Percentiles rank a stretch among this genome's conserved stretches.
phyloP scores from a whole-genome alignment of 1,284 basidiomycete genomes.

The Phaffia rhodozyma region DNA sequence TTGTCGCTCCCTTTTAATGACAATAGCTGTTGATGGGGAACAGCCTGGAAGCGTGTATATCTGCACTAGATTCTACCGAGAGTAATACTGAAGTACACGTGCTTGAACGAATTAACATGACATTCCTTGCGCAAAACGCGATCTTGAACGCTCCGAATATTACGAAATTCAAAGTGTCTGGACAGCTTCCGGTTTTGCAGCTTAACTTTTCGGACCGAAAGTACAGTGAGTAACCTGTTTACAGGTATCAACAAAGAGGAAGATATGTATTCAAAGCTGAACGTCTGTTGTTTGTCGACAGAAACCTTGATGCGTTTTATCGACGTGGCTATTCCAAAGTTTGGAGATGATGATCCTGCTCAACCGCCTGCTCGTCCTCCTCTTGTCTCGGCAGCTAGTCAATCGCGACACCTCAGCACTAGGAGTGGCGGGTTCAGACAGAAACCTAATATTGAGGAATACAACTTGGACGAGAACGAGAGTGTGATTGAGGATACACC shows the following conservation, averaged over 20 bases:
- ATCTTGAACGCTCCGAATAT: constrained; percentile 80
- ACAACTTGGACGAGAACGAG: constrained; percentile 55
- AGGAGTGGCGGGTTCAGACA: constrained; percentile 15
- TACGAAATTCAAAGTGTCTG: constrained; percentile 82
- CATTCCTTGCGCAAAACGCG: constrained; percentile 82
- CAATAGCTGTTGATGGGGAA: constrained; percentile 78
- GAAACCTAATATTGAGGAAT: constrained; percentile 39
- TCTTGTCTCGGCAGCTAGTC: not conserved
- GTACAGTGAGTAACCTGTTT: constrained; percentile 45
- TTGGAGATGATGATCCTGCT: constrained; percentile 45
- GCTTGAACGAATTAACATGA: constrained; percentile 84
- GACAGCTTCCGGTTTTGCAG: constrained; percentile 74
- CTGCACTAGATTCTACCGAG: constrained; percentile 51
- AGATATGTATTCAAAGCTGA: constrained; percentile 2
- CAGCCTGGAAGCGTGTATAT: constrained; percentile 67
- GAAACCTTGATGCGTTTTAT: constrained; percentile 82
- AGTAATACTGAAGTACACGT: constrained; percentile 59
- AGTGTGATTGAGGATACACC: constrained; percentile 22
- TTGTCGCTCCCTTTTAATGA: not conserved
- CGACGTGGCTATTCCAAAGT: constrained; percentile 79
- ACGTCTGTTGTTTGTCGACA: constrained; percentile 2
- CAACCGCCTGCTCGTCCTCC: not conserved
- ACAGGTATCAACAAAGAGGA: not conserved
- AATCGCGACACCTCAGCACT: constrained; percentile 36
- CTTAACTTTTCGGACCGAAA: constrained; percentile 93